Evolutionary conservation across 164 flowering plant genomes (phyloP).

Genomic region (Vitis rupestris): DNA sequence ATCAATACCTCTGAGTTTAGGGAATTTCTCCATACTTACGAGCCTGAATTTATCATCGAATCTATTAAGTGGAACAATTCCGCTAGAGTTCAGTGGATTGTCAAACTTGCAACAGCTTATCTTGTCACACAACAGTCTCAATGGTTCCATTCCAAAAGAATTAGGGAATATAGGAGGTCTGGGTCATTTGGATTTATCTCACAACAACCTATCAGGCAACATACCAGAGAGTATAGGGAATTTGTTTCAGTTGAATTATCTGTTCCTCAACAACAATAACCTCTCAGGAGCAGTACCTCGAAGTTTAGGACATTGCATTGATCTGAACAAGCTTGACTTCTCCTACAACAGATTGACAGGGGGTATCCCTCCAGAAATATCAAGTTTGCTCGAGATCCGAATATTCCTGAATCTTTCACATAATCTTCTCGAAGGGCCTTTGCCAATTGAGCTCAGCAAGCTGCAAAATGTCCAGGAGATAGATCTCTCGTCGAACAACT

Average conservation of each 20-base stretch:
- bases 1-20: slow-evolving; percentile 36
- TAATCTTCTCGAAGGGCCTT: slow-evolving; percentile 45
- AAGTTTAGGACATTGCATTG: slow-evolving; percentile 37
- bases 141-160: slow-evolving; percentile 33
- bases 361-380: slow-evolving; percentile 38
- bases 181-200: slow-evolving; percentile 53
- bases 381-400: slow-evolving; percentile 30
- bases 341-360: slow-evolving; percentile 56
- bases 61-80: slow-evolving; percentile 29
- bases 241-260: slow-evolving; percentile 20
- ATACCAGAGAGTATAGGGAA: slow-evolving; percentile 48
- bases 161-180: slow-evolving; percentile 32
- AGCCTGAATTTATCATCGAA: slow-evolving; percentile 40
- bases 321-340: slow-evolving; percentile 47
- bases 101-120: slow-evolving; percentile 34
- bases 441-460: slow-evolving; percentile 55
- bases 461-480: slow-evolving; percentile 41
- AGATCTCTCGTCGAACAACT: slow-evolving; percentile 51
- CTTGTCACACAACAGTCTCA: slow-evolving; percentile 42
- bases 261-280: slow-evolving; percentile 51
- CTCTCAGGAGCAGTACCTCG: slow-evolving; percentile 55
- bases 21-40: slow-evolving; percentile 28
- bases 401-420: slow-evolving; percentile 55
- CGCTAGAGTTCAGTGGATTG: slow-evolving; percentile 25
- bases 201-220: slow-evolving; percentile 40